Percentiles rank a stretch among this genome's conserved stretches.
Evolutionary conservation across 2,329 filamentous ascomycete genomes (phyloP).

Genomic region (Ophiostoma pallidulum): DNA sequence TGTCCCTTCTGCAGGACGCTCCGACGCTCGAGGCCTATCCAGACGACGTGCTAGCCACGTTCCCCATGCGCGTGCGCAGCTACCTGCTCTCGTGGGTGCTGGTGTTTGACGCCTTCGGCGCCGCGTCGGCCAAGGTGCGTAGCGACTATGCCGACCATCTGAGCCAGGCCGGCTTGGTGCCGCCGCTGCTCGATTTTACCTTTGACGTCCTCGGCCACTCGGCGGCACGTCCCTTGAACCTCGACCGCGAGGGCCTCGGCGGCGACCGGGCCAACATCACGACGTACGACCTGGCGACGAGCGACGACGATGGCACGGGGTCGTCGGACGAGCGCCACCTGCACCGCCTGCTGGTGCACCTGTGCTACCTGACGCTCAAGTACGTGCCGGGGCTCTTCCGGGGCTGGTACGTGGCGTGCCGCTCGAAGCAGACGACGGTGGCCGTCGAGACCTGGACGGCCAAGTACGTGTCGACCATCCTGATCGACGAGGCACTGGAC

Average conservation of each 20-base stretch:
- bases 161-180: constrained; percentile 61
- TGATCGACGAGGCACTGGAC: constrained; percentile 56
- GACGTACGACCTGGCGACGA: constrained; percentile 42
- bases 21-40: constrained; percentile 60
- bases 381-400: constrained; percentile 72
- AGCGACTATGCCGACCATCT: constrained; percentile 71
- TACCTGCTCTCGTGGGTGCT: constrained; percentile 88
- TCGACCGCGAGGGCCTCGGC: constrained; percentile 56
- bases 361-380: constrained; percentile 75
- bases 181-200: constrained; percentile 63
- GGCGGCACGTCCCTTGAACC: constrained; percentile 60
- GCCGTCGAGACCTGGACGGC: constrained; percentile 79
- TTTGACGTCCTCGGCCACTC: constrained; percentile 80
- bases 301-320: too few relatives aligned
- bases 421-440: constrained; percentile 68
- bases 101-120: constrained; percentile 74
- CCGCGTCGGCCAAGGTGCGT: constrained; percentile 72
- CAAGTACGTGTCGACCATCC: constrained; percentile 66
- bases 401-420: constrained; percentile 73
- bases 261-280: constrained; percentile 45
- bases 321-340: constrained; percentile 59
- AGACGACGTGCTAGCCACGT: constrained; percentile 55
- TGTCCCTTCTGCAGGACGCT: constrained; percentile 73
- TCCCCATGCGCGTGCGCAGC: constrained; percentile 61
- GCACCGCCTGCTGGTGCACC: constrained; percentile 73